Evolutionary conservation across 768 basidiomycete genomes (phyloP).

Genomic region (Rhodosporidiobolus odoratus): DNA sequence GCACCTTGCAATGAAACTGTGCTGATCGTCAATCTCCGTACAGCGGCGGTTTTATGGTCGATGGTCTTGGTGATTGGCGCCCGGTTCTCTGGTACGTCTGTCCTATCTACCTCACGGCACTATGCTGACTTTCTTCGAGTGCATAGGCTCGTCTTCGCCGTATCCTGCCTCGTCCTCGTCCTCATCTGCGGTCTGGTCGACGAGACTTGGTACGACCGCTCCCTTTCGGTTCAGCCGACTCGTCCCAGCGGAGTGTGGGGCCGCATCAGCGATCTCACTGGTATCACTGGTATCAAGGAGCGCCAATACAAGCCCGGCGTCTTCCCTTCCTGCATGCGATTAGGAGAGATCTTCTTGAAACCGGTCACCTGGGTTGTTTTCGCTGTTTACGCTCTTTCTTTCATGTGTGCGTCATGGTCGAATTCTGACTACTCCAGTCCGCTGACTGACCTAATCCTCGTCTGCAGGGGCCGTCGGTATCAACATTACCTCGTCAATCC

Average conservation of each 20-base stretch:
- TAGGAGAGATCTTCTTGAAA: slow-evolving; percentile 33
- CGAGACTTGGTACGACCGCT: slow-evolving; percentile 38
- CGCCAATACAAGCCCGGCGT: slow-evolving; percentile 29
- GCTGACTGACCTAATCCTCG: not conserved
- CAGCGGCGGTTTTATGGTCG: slow-evolving; percentile 31
- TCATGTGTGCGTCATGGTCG: slow-evolving; percentile 16
- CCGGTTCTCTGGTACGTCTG: slow-evolving; percentile 33
- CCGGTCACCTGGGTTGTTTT: slow-evolving; percentile 18
- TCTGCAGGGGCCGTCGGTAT: slow-evolving; percentile 28
- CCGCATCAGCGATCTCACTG: slow-evolving; percentile 29
- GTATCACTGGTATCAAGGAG: slow-evolving; percentile 32
- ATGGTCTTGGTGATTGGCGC: slow-evolving; percentile 28
- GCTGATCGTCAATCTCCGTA: not conserved
- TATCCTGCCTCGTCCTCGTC: slow-evolving; percentile 17
- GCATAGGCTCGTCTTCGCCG: slow-evolving; percentile 39
- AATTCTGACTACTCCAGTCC: not conserved
- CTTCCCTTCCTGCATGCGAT: slow-evolving; percentile 21
- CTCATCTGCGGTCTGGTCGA: slow-evolving; percentile 22
- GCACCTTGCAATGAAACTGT: not conserved
- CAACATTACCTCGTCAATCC: slow-evolving; percentile 35
- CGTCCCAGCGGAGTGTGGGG: slow-evolving; percentile 17
- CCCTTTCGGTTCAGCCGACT: slow-evolving; percentile 16
- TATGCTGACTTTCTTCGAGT: too few species aligned
- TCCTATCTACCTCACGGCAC: too few species aligned
- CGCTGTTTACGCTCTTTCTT: slow-evolving; percentile 32